A percentile compares a stretch with the other conserved stretches of the same genome.
phyloP scores from a whole-genome alignment of 257 asterid genomes.

The Fraxinus cuspidata region DNA sequence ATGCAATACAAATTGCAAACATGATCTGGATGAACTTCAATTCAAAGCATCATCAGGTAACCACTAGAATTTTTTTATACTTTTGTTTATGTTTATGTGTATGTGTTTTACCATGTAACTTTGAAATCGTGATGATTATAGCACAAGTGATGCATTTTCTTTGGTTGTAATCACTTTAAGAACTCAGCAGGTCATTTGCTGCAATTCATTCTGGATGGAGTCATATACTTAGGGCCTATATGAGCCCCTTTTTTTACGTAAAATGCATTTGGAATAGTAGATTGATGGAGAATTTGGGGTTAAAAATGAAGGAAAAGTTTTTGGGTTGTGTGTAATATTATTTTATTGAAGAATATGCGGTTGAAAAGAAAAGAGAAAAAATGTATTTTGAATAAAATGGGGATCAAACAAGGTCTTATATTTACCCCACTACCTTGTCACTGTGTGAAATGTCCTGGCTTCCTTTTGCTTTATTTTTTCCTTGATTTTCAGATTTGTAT shows the following conservation, averaged over 20 bases:
- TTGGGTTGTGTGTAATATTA: no score
- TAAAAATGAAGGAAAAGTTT: no score
- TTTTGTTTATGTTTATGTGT: not conserved
- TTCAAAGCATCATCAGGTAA: constrained; percentile 51
- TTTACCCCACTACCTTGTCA: not conserved
- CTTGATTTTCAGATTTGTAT: not conserved
- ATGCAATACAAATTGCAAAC: constrained; percentile 32
- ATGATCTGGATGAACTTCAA: constrained; percentile 31
- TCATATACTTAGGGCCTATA: not conserved
- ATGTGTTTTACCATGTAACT: not conserved
- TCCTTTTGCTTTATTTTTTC: not conserved
- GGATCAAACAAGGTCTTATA: not conserved
- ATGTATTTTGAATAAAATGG: no score
- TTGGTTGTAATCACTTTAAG: not conserved
- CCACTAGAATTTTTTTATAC: not conserved
- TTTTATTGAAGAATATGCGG: no score
- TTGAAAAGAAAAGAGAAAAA: no score
- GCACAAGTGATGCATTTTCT: constrained; percentile 12
- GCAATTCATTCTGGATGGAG: not conserved
- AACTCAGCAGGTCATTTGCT: not conserved
- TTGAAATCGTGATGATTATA: constrained; percentile 9
- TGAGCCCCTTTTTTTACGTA: no score
- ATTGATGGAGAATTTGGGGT: no score
- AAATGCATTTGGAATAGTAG: no score
- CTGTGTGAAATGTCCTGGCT: not conserved